These are phyloP conservation scores for Kuraishia ogatae DNA, from an alignment of 805 yeast species.

Conservation along the genomic window DNA sequence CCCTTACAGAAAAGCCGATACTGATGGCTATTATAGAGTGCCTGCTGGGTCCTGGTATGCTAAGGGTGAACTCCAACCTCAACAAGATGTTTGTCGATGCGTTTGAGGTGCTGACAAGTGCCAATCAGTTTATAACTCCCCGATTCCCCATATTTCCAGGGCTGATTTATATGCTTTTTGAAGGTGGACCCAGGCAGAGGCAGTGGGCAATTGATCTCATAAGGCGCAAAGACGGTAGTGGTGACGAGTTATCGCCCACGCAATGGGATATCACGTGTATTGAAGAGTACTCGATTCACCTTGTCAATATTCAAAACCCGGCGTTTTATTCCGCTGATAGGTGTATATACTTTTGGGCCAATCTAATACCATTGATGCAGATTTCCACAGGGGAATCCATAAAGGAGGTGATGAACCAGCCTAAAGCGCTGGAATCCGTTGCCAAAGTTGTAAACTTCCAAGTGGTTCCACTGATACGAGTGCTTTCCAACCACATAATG, in stretches of 20 bases:
- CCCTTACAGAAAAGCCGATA: background rate
- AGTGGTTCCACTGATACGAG: slow-evolving; percentile 26
- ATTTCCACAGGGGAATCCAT: slow-evolving; percentile 27
- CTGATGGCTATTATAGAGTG: slow-evolving; percentile 33
- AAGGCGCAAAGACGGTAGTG: slow-evolving; percentile 12
- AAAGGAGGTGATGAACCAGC: slow-evolving; percentile 14
- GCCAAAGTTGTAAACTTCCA: slow-evolving; percentile 16
- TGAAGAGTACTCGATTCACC: slow-evolving; percentile 49
- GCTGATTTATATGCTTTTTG: slow-evolving; percentile 42
- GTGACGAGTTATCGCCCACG: slow-evolving; percentile 6
- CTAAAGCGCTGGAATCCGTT: slow-evolving; percentile 16
- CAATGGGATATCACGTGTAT: slow-evolving; percentile 28
- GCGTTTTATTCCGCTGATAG: slow-evolving; percentile 31
- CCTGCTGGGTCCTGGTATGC: slow-evolving; percentile 40
- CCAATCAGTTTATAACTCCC: slow-evolving; percentile 8
- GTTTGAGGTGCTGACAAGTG: slow-evolving; percentile 19
- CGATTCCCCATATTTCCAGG: slow-evolving; percentile 32
- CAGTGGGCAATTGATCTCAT: slow-evolving; percentile 36
- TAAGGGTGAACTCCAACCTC: slow-evolving; percentile 29
- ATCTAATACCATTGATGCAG: slow-evolving; percentile 26
- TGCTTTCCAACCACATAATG: slow-evolving; percentile 44
- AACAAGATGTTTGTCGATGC: slow-evolving; percentile 27
- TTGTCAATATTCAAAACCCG: slow-evolving; percentile 45
- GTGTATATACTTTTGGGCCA: slow-evolving; percentile 41
- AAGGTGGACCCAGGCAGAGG: slow-evolving; percentile 37